Conservation (phyloP, 371 early-diverging fungal genomes). For the Parasitella parasitica region DNA sequence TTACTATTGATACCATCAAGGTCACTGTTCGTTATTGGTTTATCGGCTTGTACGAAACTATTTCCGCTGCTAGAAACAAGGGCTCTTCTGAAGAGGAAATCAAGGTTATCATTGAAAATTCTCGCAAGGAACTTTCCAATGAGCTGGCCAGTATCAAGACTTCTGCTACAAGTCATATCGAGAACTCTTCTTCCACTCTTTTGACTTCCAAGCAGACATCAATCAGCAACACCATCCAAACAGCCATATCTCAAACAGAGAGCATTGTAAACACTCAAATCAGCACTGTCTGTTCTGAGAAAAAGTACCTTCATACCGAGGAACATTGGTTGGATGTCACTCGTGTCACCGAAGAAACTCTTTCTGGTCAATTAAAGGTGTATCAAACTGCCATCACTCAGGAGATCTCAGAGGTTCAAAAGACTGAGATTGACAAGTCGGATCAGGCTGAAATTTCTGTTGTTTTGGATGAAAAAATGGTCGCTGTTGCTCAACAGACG, state of each 20-base stretch:
- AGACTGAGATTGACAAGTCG: slow-evolving; percentile 6
- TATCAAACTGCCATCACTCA: slow-evolving; percentile 33
- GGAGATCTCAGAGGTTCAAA: slow-evolving; percentile 17
- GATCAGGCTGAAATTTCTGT: slow-evolving; percentile 20
- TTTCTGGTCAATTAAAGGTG: slow-evolving; percentile 27
- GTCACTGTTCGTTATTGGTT: slow-evolving; percentile 37
- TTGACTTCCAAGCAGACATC: slow-evolving; percentile 17
- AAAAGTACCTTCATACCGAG: slow-evolving; percentile 21
- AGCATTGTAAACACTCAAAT: slow-evolving; percentile 22
- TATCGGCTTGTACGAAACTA: slow-evolving; percentile 18
- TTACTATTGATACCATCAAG: slow-evolving; percentile 33
- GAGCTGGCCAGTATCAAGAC: slow-evolving; percentile 17
- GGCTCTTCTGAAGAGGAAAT: slow-evolving; percentile 42
- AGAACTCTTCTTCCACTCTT: slow-evolving; percentile 13
- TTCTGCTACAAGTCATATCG: slow-evolving; percentile 4
- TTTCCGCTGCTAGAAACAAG: slow-evolving; percentile 23
- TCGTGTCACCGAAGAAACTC: slow-evolving; percentile 23
- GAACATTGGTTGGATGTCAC: slow-evolving; percentile 22
- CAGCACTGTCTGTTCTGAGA: slow-evolving; percentile 13
- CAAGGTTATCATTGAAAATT: slow-evolving; percentile 17
- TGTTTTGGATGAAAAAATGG: slow-evolving; percentile 27
- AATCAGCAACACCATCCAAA: slow-evolving; percentile 21
- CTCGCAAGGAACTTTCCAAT: slow-evolving; percentile 25
- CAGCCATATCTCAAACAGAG: slow-evolving; percentile 31
- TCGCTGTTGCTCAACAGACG: slow-evolving; percentile 22